Percentiles rank a stretch among this genome's conserved stretches.
These are phyloP conservation scores for Neonothopanus nambi DNA, from an alignment of 1,284 basidiomycete species.

Conservation along the genomic window DNA sequence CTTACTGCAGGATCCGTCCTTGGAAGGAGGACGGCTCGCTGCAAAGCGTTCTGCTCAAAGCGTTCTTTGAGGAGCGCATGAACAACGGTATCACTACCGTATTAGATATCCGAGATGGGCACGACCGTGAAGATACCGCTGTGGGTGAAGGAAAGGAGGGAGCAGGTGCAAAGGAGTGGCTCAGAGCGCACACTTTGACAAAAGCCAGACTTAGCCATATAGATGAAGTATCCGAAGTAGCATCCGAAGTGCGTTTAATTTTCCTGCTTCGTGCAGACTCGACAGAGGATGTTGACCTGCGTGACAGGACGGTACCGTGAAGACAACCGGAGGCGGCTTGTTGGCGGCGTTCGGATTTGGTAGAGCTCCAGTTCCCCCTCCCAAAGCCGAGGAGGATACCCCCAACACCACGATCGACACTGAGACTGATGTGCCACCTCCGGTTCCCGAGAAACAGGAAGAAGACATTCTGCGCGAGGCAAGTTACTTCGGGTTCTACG, in stretches of 20 bases:
- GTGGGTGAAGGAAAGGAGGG: slow-evolving; percentile 17
- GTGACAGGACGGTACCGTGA: neutral
- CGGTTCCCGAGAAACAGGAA: slow-evolving; percentile 3
- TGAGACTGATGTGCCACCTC: neutral
- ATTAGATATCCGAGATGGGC: slow-evolving; percentile 27
- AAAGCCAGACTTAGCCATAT: neutral
- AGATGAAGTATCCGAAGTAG: neutral
- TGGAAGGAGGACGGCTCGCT: slow-evolving; percentile 29
- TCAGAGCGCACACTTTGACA: slow-evolving; percentile 10
- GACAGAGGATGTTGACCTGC: neutral
- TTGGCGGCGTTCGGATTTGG: slow-evolving; percentile 8
- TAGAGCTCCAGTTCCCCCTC: neutral
- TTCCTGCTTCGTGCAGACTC: neutral
- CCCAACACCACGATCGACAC: neutral
- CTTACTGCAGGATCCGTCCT: slow-evolving; percentile 24
- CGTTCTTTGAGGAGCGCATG: slow-evolving; percentile 25
- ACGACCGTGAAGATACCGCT: slow-evolving; percentile 21
- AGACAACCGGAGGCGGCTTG: neutral
- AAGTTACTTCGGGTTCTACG: neutral
- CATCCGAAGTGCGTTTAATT: slow-evolving; percentile 1
- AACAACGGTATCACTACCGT: slow-evolving; percentile 21
- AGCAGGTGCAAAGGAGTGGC: slow-evolving; percentile 19
- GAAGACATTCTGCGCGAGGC: slow-evolving; percentile 17
- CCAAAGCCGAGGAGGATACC: neutral
- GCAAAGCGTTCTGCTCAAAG: slow-evolving; percentile 27